phyloP scores from a whole-genome alignment of 805 yeast species.

The Yarrowia phangngaensis region DNA sequence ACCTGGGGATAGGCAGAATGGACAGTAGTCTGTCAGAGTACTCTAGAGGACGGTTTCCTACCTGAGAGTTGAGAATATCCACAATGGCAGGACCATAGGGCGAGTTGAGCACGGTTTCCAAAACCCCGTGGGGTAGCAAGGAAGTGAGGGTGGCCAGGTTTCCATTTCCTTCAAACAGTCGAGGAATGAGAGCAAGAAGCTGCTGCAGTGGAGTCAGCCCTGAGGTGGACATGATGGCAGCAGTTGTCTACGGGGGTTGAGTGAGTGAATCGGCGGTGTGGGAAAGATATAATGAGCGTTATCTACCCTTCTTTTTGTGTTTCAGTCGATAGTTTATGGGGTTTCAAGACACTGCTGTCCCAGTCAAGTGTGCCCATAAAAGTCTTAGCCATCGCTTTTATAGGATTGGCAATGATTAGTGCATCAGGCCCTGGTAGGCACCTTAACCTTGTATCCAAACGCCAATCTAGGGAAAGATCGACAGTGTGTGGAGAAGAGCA shows the following conservation, averaged over 20 bases:
- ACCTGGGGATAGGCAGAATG: constrained; percentile 14
- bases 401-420: neutral
- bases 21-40: constrained; percentile 22
- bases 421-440: constrained; percentile 22
- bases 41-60: constrained; percentile 18
- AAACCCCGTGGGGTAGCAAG: neutral
- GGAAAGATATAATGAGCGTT: neutral
- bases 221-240: constrained; percentile 2
- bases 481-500: no score
- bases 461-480: no score
- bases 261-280: no score
- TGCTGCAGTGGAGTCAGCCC: constrained; percentile 12
- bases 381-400: neutral
- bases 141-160: constrained; percentile 21
- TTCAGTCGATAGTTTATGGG: no score
- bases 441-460: constrained; percentile 24
- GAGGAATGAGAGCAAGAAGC: constrained; percentile 5
- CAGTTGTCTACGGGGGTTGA: neutral
- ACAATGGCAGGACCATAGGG: constrained; percentile 10
- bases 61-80: constrained; percentile 21
- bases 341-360: no score
- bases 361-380: no score
- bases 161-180: constrained; percentile 21
- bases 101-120: constrained; percentile 18
- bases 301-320: neutral